Evolutionary conservation across 345 rosid species (phyloP), one percentile per base, ranked within the genome.

Genomic region (Draba incana): DNA sequence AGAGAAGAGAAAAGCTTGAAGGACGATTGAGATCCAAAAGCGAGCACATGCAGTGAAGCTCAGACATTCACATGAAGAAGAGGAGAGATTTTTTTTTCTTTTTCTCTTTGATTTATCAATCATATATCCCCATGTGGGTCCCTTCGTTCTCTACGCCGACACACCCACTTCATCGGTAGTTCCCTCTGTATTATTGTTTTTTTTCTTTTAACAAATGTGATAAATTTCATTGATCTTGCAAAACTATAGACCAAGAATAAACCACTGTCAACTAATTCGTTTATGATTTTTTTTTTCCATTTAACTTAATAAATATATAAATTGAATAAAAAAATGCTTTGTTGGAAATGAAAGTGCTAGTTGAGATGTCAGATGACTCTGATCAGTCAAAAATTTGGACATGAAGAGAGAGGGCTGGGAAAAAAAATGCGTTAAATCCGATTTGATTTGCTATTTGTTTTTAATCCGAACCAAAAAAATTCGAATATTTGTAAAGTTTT

Each of bases 131-230:
- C 68, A 66, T 47, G 58, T 74, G 75, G 80, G 81, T 47, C 84
- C 78, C 67, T 14, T 55, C 64, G 62, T 65, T 65, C 43, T 59
- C 6, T 65, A 58, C 72, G 76, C 80, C 80, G 76, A 77, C 76
- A 76, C 68, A 66, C 72, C 68, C 55, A 65, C 64, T 63, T 75
- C 62, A 62, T 45, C 69, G n/a, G 33, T 39, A 53, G 42, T 4
- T 28, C 30, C 20, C 20, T 20, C 20, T 20, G 20, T 20, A 20
- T 20, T 20, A 20, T 20, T 20, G 20, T 20, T 20, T 20, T 20
- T 20, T 20, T 20, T 20, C 20, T 20, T 20, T 20, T 20, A 20
- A 20, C 20, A 20, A 20, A 20, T 20, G 20, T 20, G 20, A 20
- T 20, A 20, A 20, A 20, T 20, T 20, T 20, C 20, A 20, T 20